Base-by-base conservation (phyloP, 306 rosid genomes). In the Delonix regia region DNA sequence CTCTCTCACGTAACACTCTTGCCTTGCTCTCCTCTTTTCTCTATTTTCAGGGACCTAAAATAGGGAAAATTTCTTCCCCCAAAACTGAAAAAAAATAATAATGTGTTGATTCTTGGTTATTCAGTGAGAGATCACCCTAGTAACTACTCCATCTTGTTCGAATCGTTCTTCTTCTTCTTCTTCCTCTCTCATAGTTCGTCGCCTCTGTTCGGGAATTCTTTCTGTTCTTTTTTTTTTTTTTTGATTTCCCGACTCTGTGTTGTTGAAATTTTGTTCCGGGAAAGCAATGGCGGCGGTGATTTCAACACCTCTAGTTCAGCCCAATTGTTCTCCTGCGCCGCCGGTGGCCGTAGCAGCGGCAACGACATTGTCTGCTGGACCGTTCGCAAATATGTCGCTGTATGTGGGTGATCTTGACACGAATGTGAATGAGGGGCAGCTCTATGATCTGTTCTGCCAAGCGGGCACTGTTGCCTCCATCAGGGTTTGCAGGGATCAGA, bases 401-500 rank as follows among this genome's bases (percentile, higher is more conserved):
- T 45, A 68, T 13, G 73, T 68, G 34, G 73, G 73, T 45, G 73
- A 68, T 68, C 73, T 68, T 4, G 57, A 68, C 39, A 10, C 24
- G 7, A 45, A 25, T 68, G 73, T 94, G 79, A 81, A 86, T 30
- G 97, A 92, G 65, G 85, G 66, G 1, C 97, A 90, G 56, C 87
- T 94, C n/a, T 81, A 47, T 78, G 97, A 92, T 41, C 83, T 94
- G 59, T 94, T 94, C 67, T 45, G 78, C 75, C 88, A 68, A 25
- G 88, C 89, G 12, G 93, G 78, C 27, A 87, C 45, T 76, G 84
- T 94, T 16, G 64, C 78, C 5, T 90, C 97, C 25, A 62, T 92
- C 60, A 86, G 97, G 87, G 94, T 94, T 79, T 94, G 99, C 22
- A 85, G 97, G 83, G 99, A 92, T 85, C 93, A 87, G 81, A 52